Percentiles rank a stretch among this genome's conserved stretches.
phyloP scores from a whole-genome alignment of 2,329 filamentous ascomycete species.

The Aureobasidium sp. region DNA sequence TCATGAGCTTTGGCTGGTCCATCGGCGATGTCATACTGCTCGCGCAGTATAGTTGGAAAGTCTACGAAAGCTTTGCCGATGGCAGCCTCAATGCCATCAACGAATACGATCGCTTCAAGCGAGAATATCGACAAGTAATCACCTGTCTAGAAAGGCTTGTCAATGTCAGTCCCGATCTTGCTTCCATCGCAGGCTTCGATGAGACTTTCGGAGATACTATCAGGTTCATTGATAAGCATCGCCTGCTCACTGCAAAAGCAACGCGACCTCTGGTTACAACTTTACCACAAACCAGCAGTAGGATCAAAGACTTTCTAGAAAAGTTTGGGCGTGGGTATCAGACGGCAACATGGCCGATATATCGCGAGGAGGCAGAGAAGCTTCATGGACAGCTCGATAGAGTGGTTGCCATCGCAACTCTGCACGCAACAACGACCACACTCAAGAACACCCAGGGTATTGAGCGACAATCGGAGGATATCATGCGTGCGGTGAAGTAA shows the following conservation, averaged over 20 bases:
- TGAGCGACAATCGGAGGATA: background rate
- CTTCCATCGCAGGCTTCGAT: background rate
- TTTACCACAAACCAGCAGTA: background rate
- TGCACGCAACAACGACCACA: background rate
- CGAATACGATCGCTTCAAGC: background rate
- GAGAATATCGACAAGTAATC: background rate
- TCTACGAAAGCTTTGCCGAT: conserved; percentile 4
- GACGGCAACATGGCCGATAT: background rate
- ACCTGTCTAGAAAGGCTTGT: background rate
- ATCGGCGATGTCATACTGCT: background rate
- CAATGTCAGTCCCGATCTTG: background rate
- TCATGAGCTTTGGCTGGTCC: conserved; percentile 9
- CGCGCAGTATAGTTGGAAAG: background rate
- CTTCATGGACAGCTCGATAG: background rate
- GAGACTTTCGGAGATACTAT: background rate
- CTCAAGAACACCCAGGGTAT: background rate
- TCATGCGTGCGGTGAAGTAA: background rate
- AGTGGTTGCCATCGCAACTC: background rate
- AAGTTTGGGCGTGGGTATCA: background rate
- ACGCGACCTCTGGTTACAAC: background rate
- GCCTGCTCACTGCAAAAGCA: background rate
- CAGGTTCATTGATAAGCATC: background rate
- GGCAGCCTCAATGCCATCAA: background rate
- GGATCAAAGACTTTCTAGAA: background rate
- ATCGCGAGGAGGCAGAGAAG: conserved; percentile 3